Conservation (phyloP, 805 yeast genomes). For the Vanderwaltozyma verrucispora region DNA sequence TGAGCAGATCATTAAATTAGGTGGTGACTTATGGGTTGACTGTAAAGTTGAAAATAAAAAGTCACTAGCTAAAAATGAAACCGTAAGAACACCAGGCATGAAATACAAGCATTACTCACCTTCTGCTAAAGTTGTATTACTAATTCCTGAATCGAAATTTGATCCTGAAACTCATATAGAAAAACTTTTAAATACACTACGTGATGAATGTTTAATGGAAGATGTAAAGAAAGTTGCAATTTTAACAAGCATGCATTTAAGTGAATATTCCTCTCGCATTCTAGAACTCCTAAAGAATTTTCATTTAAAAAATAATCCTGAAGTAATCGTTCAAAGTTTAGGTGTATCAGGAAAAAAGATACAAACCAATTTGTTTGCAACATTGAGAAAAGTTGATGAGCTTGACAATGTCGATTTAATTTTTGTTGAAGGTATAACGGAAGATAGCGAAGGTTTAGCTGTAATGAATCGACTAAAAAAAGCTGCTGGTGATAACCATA, state of each 20-base stretch:
- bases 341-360: slow-evolving; percentile 45
- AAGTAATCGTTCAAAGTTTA: slow-evolving; percentile 22
- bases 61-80: slow-evolving; percentile 49
- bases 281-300: not conserved
- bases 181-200: slow-evolving; percentile 24
- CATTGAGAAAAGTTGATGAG: slow-evolving; percentile 68
- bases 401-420: slow-evolving; percentile 50
- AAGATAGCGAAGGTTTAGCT: slow-evolving; percentile 76
- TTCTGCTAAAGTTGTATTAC: slow-evolving; percentile 64
- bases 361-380: slow-evolving; percentile 63
- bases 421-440: slow-evolving; percentile 74
- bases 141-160: slow-evolving; percentile 35
- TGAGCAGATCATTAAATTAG: slow-evolving; percentile 56
- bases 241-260: slow-evolving; percentile 32
- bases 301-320: slow-evolving; percentile 1
- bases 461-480: slow-evolving; percentile 65
- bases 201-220: slow-evolving; percentile 7
- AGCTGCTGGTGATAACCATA: slow-evolving; percentile 10
- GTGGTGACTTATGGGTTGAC: slow-evolving; percentile 60
- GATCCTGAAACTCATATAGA: slow-evolving; percentile 5
- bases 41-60: slow-evolving; percentile 55
- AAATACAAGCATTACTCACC: slow-evolving; percentile 95
- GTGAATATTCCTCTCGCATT: not conserved
- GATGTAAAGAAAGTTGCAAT: slow-evolving; percentile 39
- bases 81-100: slow-evolving; percentile 94